Base-by-base conservation (phyloP, 1,284 basidiomycete genomes). In the Sutorius eximius region DNA sequence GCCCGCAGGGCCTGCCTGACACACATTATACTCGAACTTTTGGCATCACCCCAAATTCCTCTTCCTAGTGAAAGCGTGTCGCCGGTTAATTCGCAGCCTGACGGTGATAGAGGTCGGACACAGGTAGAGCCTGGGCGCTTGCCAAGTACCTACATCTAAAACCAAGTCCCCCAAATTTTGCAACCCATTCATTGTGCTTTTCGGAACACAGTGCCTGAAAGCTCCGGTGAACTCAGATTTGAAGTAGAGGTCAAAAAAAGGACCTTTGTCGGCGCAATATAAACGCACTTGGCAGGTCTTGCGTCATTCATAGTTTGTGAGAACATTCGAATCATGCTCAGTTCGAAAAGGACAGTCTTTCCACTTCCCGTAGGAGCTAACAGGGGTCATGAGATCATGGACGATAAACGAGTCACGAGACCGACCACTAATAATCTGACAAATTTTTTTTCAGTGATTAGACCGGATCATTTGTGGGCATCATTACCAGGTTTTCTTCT, bases 191-290 rank as follows among this genome's bases (percentile, higher is more conserved):
- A 45, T 78, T 80, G 51, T 80, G 81, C 54, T 91, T 83, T 71
- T 99, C 95, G 0, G 85, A 81, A 62, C 95, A 98, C 1, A 98
- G 75, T 0, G 94, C 93, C 91, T 95, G 48, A 15, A 37, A 33
- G 24, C 18, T 40, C 40, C 15, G 12, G 34, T 41, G 36, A 43
- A 18, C 43, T 33, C 33, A 27, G 8, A n/a, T 18, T 20, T 18
- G 5, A 51, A 45, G 18, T 44, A 15, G 6, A 37, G 11, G 48
- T 48, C 29, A 22, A 29, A 57, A 42, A 43, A 16, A 53, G 47
- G 58, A 89, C 93, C 80, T 97, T 96, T 1, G 94, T 97, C 0
- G 95, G 95, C 0, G 95, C 93, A 67, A 99, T 86, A 66, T 99
- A 99, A 22, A 99, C 86, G 53, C 91, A 93, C 72, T 90, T 90